phyloP scores from a whole-genome alignment of 768 basidiomycete genomes.

The Xerocomellus intermedius region DNA sequence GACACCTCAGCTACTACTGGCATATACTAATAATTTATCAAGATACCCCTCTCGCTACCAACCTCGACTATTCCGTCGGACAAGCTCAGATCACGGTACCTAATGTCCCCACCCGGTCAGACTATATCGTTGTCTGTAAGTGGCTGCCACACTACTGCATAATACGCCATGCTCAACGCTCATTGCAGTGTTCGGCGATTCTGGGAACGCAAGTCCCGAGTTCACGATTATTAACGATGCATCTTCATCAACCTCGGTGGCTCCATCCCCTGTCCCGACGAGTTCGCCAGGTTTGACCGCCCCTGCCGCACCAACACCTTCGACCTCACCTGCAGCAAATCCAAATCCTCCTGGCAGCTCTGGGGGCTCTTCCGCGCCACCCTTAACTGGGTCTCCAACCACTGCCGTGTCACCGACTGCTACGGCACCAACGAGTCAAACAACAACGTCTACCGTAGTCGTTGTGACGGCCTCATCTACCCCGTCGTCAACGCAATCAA shows the following conservation, averaged over 20 bases:
- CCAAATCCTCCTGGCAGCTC: background rate
- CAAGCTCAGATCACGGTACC: slow-evolving; percentile 36
- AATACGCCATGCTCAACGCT: background rate
- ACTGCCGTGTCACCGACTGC: background rate
- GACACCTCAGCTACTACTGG: background rate
- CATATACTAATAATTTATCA: slow-evolving; percentile 7
- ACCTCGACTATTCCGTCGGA: slow-evolving; percentile 32
- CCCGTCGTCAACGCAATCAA: slow-evolving; percentile 17
- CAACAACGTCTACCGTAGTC: slow-evolving; percentile 6
- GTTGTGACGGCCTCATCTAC: slow-evolving; percentile 1
- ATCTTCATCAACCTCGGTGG: slow-evolving; percentile 33
- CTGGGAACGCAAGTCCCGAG: slow-evolving; percentile 39
- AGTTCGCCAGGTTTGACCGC: slow-evolving; percentile 2
- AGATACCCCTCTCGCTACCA: slow-evolving; percentile 37
- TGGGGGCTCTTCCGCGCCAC: background rate
- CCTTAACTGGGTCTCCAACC: background rate
- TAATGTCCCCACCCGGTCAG: slow-evolving; percentile 27
- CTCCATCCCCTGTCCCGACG: slow-evolving; percentile 8
- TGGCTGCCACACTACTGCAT: background rate
- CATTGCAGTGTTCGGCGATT: slow-evolving; percentile 38
- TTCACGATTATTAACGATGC: slow-evolving; percentile 57
- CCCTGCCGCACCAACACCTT: background rate
- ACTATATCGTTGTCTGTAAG: slow-evolving; percentile 40
- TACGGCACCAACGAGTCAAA: background rate
- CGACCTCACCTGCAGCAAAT: background rate